Percentiles rank a stretch among this genome's conserved stretches.
phyloP scores from a whole-genome alignment of 2,329 filamentous ascomycete genomes.

The Metarhizium anisopliae region DNA sequence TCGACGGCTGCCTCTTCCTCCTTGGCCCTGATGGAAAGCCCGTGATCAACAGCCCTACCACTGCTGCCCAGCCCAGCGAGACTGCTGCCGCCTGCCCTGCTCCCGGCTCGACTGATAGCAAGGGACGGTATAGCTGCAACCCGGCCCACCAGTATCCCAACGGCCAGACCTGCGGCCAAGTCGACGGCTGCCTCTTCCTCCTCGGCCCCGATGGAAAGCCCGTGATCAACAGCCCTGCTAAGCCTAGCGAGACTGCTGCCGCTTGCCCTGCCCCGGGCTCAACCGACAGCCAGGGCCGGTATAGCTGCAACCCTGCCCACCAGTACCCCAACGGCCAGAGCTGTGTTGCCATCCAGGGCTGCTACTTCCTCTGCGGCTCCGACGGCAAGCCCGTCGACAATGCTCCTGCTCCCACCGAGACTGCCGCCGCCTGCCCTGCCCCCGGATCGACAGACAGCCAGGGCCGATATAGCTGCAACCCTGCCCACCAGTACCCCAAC shows the following conservation, averaged over 20 bases:
- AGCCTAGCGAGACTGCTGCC: background rate
- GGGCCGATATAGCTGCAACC: conserved; percentile 14
- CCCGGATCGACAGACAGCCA: conserved; percentile 5
- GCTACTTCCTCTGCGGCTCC: too few relatives aligned
- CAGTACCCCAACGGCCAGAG: too few relatives aligned
- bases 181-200: conserved; percentile 7
- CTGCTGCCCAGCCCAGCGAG: background rate
- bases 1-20: conserved; percentile 7
- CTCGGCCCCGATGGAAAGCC: background rate
- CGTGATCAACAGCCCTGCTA: background rate
- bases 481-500: conserved; percentile 12
- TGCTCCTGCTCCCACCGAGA: too few relatives aligned
- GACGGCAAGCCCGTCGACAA: too few relatives aligned
- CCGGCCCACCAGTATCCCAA: conserved; percentile 8
- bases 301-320: too few relatives aligned
- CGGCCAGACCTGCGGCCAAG: conserved; percentile 4
- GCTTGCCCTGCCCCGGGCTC: too few relatives aligned
- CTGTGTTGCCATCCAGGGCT: too few relatives aligned
- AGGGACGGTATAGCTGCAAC: conserved; percentile 10
- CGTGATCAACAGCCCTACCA: background rate
- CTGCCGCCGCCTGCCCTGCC: background rate
- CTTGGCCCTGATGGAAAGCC: background rate
- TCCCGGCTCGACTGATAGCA: conserved; percentile 5
- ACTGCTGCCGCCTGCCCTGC: conserved; percentile 4
- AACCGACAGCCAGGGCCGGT: too few relatives aligned